Conservation (phyloP, 345 rosid genomes). For the Odontarrhena argentea region DNA sequence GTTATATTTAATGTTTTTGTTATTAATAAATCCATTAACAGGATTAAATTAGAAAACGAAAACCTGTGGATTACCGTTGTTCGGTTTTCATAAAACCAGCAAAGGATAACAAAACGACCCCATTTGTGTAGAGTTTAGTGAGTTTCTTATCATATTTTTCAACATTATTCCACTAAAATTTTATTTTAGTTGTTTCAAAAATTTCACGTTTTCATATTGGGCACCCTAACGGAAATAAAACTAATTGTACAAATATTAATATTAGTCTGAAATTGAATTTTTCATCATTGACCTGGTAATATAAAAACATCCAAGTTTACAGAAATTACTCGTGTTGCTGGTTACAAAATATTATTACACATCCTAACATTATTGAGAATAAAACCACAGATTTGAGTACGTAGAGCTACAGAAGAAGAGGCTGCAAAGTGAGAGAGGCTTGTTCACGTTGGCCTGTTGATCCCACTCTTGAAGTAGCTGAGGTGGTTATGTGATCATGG, state of each 20-base stretch:
- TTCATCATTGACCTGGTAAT: background rate
- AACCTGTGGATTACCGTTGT: constrained; percentile 24
- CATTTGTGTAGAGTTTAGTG: too few species aligned
- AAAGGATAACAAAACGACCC: background rate
- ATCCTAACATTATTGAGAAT: constrained; percentile 17
- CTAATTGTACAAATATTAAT: background rate
- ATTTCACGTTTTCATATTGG: background rate
- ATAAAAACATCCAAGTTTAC: constrained; percentile 2
- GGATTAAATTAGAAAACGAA: background rate
- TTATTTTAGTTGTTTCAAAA: too few species aligned
- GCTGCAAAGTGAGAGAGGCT: constrained; percentile 19
- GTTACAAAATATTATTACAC: constrained; percentile 29
- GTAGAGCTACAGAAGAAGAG: constrained; percentile 28
- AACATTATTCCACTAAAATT: too few species aligned
- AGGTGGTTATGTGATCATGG: constrained; percentile 43
- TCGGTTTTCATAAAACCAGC: constrained; percentile 24
- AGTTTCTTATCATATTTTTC: too few species aligned
- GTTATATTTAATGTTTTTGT: background rate
- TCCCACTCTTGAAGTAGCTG: constrained; percentile 11
- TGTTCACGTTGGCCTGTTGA: constrained; percentile 18
- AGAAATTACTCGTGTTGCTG: constrained; percentile 7
- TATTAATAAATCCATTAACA: background rate
- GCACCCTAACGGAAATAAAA: background rate
- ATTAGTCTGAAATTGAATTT: constrained; percentile 5
- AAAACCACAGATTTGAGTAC: background rate